Conservation (phyloP, 2,329 filamentous ascomycete species). For the Lachnellula suecica region DNA sequence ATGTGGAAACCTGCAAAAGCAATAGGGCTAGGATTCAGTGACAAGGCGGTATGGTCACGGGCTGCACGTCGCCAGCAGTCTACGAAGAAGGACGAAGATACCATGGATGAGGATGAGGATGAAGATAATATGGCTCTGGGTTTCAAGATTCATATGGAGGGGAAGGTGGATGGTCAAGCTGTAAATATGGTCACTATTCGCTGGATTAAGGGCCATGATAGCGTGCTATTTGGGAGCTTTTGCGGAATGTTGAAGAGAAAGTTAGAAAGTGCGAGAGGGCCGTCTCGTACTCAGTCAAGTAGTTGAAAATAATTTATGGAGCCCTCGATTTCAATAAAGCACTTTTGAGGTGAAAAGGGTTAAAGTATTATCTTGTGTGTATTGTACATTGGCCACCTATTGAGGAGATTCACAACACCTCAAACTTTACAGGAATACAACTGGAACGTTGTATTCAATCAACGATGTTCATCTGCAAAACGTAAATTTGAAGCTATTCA, state of each 20-base stretch:
- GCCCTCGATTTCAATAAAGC: not conserved
- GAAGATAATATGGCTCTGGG: constrained; percentile 49
- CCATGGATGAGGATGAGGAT: constrained; percentile 34
- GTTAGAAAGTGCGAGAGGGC: constrained; percentile 21
- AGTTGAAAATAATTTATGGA: not conserved
- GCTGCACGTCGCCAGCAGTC: constrained; percentile 37
- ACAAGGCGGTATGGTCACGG: constrained; percentile 34
- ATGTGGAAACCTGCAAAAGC: constrained; percentile 26
- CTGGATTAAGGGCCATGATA: constrained; percentile 76
- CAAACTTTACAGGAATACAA: not conserved
- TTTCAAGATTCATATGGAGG: constrained; percentile 53
- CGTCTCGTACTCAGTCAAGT: not conserved
- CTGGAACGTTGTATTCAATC: not conserved
- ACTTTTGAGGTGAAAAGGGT: no score
- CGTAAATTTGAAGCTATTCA: not conserved
- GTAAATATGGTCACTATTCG: constrained; percentile 53
- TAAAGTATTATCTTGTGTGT: no score
- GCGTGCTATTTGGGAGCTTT: constrained; percentile 81
- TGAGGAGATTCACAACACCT: no score
- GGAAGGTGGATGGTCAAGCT: constrained; percentile 36
- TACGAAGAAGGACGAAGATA: constrained; percentile 24
- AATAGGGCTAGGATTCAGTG: constrained; percentile 29
- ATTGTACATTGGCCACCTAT: no score
- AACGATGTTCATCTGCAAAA: not conserved
- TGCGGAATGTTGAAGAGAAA: constrained; percentile 72